Evolutionary conservation across 2,329 filamentous ascomycete species (phyloP), one percentile per base, ranked within the genome.

Genomic region (Botryotinia narcissicola): DNA sequence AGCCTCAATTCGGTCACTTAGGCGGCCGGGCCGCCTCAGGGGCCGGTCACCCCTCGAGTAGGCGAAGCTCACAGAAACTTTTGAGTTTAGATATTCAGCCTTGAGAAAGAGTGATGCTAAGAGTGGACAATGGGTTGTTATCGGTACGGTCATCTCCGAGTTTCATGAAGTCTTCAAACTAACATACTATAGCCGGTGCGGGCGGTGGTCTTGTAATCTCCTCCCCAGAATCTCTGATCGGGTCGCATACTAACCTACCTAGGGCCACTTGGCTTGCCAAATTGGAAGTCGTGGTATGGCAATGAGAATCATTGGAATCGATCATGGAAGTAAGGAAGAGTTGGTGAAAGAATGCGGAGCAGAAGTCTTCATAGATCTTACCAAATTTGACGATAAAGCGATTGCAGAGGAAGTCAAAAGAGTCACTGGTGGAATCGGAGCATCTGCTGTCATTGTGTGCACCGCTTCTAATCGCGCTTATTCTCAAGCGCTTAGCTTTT

Each of bases 351-450:
- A 87, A 0, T 89, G 85, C n/a, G 90, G 90, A 14, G 90, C 90
- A 0, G 90, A 92, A 79, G 86, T 87, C 76, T 92, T 92, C 81
- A 83, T 92, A 74, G 88, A 91, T 75, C 84, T 92, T 73, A 87
- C 88, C 44, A 83, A 85, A 73, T 85, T 77, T 54, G 83, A 85
- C 72, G 84, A 86, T 63, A 84, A 86, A 62, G 84, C 84, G 20
- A 83, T 89, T 10, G 84, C 83, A 8, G 84, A 85, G 40, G 86
- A 89, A 62, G 87, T 92, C 67, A 86, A 87, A 77, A 84, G 83
- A 51, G 80, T 89, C 1, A 89, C 89, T 0, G 85, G 84, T 4
- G 88, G 88, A 0, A 81, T 89, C 10, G 90, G 90, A 42, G 90
- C 88, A 0, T 86, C 89, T 74, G 87, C 72, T 32, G 89, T 89